These are phyloP conservation scores for Pseudogymnoascus verrucosus DNA, from an alignment of 2,329 filamentous ascomycete genomes.

Conservation along the genomic window DNA sequence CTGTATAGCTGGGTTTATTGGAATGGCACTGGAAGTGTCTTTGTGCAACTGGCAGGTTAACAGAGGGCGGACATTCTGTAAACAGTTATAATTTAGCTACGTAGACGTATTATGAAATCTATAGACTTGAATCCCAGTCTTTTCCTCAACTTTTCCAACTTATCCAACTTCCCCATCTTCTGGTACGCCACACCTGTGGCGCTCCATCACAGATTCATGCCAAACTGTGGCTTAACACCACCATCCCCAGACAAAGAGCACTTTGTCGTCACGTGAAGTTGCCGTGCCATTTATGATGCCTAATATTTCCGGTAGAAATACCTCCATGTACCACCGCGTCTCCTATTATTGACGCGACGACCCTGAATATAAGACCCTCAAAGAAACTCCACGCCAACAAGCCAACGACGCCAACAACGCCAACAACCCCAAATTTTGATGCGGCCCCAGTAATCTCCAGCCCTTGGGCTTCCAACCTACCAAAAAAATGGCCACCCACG, in stretches of 20 bases:
- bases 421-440: neutral
- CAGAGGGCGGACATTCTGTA: conserved; percentile 72
- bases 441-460: neutral
- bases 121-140: neutral
- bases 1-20: conserved; percentile 75
- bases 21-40: conserved; percentile 73
- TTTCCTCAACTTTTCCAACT: neutral
- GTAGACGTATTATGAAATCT: neutral
- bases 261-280: neutral
- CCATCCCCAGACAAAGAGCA: too few species aligned
- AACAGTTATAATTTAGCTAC: neutral
- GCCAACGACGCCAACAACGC: neutral
- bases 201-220: too few species aligned
- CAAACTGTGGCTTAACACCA: too few species aligned
- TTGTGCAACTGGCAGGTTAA: conserved; percentile 78
- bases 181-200: too few species aligned
- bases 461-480: conserved; percentile 1
- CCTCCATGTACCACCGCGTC: neutral
- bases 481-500: neutral
- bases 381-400: neutral
- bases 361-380: neutral
- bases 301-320: neutral
- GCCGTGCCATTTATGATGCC: neutral
- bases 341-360: conserved; percentile 6
- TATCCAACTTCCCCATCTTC: too few species aligned